Evolutionary conservation across 305 asterid genomes (phyloP).

Genomic region (Rubia peregrina): DNA sequence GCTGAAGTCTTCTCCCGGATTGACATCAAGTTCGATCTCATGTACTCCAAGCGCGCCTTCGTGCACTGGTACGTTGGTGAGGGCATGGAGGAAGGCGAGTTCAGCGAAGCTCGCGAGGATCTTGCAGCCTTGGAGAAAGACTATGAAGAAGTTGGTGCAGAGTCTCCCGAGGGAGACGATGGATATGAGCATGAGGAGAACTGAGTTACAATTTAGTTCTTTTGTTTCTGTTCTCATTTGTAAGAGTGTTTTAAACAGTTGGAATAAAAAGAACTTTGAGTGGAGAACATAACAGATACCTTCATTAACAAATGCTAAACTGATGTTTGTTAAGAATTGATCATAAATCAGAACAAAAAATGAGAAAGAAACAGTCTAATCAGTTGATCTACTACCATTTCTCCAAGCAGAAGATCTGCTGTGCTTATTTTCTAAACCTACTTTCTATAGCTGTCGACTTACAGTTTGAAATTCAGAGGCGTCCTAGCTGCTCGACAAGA

Average conservation of each 20-base stretch:
- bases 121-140: conserved; percentile 26
- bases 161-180: conserved; percentile 8
- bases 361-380: neutral
- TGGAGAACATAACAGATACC: neutral
- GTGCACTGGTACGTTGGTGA: conserved; percentile 30
- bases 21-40: conserved; percentile 23
- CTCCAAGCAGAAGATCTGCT: neutral
- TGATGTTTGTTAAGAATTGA: neutral
- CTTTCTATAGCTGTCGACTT: neutral
- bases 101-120: conserved; percentile 29
- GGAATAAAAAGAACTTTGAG: too few species aligned
- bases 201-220: neutral
- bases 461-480: conserved; percentile 25
- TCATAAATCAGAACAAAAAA: neutral
- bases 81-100: conserved; percentile 32
- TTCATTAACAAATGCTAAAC: neutral
- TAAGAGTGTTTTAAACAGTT: neutral
- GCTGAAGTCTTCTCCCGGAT: conserved; percentile 25
- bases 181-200: conserved; percentile 15
- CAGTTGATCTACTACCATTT: neutral
- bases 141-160: conserved; percentile 28
- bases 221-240: neutral
- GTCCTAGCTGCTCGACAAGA: conserved; percentile 45
- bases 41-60: conserved; percentile 26
- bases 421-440: conserved; percentile 1